These are phyloP conservation scores for Mycena sanguinolenta DNA, from an alignment of 768 basidiomycete genomes.

Conservation along the genomic window DNA sequence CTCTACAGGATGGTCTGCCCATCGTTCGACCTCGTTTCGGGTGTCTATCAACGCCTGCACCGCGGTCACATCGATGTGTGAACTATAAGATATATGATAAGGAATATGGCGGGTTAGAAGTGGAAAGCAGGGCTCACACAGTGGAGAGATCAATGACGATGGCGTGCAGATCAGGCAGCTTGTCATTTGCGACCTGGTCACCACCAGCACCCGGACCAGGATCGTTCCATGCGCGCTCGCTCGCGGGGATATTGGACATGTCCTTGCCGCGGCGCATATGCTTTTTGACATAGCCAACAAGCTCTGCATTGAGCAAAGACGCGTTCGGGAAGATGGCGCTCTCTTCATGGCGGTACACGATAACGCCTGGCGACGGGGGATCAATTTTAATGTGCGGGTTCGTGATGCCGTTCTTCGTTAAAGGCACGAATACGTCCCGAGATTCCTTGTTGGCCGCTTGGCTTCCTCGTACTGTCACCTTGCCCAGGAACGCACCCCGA, in stretches of 20 bases:
- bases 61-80: conserved; percentile 92
- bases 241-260: conserved; percentile 68
- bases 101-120: neutral
- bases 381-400: conserved; percentile 80
- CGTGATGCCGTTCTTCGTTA: conserved; percentile 69
- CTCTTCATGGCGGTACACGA: conserved; percentile 95
- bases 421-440: conserved; percentile 89
- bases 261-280: conserved; percentile 85
- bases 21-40: conserved; percentile 88
- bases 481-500: conserved; percentile 91
- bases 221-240: conserved; percentile 96
- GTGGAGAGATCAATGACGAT: conserved; percentile 93
- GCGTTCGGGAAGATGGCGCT: conserved; percentile 90
- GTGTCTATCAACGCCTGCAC: conserved; percentile 93
- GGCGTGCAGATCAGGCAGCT: conserved; percentile 81
- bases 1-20: conserved; percentile 83
- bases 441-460: conserved; percentile 49
- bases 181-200: conserved; percentile 63
- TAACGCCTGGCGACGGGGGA: conserved; percentile 86
- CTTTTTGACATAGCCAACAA: conserved; percentile 87
- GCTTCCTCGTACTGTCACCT: conserved; percentile 70
- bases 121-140: conserved; percentile 63
- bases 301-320: conserved; percentile 72
- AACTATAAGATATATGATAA: conserved; percentile 54
- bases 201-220: conserved; percentile 72